Percentiles rank a stretch among this genome's conserved stretches.
phyloP scores from a whole-genome alignment of 2,329 filamentous ascomycete species.

The Paecilomyces variotii region DNA sequence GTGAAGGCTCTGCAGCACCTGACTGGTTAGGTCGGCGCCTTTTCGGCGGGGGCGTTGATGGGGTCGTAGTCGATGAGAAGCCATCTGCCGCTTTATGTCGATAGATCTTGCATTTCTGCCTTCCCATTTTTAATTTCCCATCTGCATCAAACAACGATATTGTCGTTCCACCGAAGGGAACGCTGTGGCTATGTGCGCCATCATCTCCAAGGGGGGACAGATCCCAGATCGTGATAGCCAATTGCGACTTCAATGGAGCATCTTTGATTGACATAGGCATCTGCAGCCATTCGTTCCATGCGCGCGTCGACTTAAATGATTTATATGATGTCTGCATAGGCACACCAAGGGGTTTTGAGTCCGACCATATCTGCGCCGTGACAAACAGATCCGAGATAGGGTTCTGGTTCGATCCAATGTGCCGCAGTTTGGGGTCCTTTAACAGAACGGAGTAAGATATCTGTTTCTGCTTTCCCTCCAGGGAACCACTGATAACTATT shows the following conservation, averaged over 20 bases:
- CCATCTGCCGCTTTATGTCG: conserved; percentile 79
- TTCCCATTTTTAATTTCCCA: conserved; percentile 81
- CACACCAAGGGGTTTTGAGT: conserved; percentile 89
- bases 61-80: conserved; percentile 69
- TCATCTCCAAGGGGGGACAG: conserved; percentile 69
- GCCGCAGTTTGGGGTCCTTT: conserved; percentile 68
- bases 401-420: conserved; percentile 79
- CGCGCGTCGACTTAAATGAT: conserved; percentile 62
- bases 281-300: conserved; percentile 95
- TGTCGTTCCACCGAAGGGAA: conserved; percentile 92
- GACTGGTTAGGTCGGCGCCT: conserved; percentile 43
- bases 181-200: conserved; percentile 63
- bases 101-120: conserved; percentile 84
- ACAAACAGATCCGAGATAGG: conserved; percentile 83
- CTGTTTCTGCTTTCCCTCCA: conserved; percentile 71
- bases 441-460: conserved; percentile 71
- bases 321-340: conserved; percentile 90
- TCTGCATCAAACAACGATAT: conserved; percentile 86
- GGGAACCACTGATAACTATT: conserved; percentile 49
- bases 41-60: conserved; percentile 54
- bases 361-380: conserved; percentile 88
- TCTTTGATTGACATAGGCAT: conserved; percentile 78
- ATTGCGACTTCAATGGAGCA: conserved; percentile 69
- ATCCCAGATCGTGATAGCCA: conserved; percentile 95
- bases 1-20: conserved; percentile 42